Conservation (phyloP, 495 filamentous ascomycete genomes). For the Penicillium coprophilum region DNA sequence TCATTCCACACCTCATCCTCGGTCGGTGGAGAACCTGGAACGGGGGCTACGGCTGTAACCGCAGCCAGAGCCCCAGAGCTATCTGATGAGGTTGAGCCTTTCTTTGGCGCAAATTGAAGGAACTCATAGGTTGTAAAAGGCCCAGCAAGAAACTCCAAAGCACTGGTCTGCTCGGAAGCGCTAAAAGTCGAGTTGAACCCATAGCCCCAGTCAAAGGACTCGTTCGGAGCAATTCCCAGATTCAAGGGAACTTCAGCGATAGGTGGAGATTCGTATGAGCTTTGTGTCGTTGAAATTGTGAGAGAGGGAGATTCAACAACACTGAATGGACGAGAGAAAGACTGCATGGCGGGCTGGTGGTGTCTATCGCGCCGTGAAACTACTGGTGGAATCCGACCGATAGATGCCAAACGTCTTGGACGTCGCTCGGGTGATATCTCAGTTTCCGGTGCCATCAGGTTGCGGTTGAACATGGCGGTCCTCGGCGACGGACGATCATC, state of each 20-base stretch:
- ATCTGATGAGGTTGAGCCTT: constrained; percentile 67
- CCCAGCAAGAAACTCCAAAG: constrained; percentile 40
- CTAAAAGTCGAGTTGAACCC: constrained; percentile 41
- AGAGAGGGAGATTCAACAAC: constrained; percentile 36
- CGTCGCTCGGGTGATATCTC: constrained; percentile 29
- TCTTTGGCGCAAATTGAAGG: constrained; percentile 68
- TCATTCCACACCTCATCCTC: constrained; percentile 95
- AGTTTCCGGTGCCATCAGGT: constrained; percentile 15
- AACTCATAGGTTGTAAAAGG: constrained; percentile 56
- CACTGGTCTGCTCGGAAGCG: constrained; percentile 34
- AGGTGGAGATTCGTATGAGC: constrained; percentile 16
- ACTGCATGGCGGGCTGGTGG: constrained; percentile 69
- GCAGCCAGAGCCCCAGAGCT: constrained; percentile 63
- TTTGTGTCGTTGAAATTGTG: constrained; percentile 20
- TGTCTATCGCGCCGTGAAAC: constrained; percentile 68
- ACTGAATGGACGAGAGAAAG: constrained; percentile 81
- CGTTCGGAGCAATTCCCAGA: constrained; percentile 10
- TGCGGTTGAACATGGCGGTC: constrained; percentile 40
- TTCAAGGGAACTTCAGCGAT: constrained; percentile 17
- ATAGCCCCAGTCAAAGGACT: constrained; percentile 22
- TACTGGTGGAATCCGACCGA: constrained; percentile 89
- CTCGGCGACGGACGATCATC: constrained; percentile 42
- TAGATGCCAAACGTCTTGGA: constrained; percentile 63
- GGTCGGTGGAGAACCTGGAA: constrained; percentile 54
- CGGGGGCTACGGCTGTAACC: constrained; percentile 62